phyloP scores from a whole-genome alignment of 2,329 filamentous ascomycete species.

The Thielaviopsis cerberus region DNA sequence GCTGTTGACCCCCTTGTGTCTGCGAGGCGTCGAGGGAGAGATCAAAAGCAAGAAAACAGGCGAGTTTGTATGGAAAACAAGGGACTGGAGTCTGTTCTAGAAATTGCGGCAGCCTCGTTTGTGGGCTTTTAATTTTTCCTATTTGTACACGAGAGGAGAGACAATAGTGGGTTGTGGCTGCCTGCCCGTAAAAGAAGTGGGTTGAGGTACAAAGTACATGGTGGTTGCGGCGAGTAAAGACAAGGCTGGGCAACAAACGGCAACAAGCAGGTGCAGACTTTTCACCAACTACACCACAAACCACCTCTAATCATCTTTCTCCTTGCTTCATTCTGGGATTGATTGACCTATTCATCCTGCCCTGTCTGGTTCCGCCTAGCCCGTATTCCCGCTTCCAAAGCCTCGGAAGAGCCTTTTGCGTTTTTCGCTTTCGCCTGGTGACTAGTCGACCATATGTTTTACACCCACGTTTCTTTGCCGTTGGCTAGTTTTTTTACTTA shows the following conservation, averaged over 20 bases:
- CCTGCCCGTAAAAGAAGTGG: neutral
- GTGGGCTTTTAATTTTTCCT: neutral
- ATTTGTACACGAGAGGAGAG: neutral
- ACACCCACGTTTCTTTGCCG: neutral
- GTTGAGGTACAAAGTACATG: too few relatives aligned
- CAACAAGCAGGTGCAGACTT: neutral
- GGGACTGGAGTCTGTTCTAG: neutral
- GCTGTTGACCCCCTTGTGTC: too few relatives aligned
- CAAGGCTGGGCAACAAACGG: neutral
- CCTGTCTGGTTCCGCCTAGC: neutral
- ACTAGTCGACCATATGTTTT: neutral
- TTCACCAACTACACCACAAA: neutral
- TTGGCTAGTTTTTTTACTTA: too few relatives aligned
- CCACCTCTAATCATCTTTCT: neutral
- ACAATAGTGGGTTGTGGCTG: neutral
- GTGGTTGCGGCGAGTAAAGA: too few relatives aligned
- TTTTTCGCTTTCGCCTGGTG: too few relatives aligned
- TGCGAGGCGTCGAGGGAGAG: too few relatives aligned
- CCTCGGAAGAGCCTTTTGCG: neutral
- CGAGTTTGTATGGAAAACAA: neutral
- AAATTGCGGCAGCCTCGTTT: neutral
- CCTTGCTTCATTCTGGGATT: neutral
- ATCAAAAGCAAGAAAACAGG: neutral
- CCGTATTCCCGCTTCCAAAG: neutral
- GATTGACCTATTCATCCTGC: neutral